Conservation (phyloP, 2,329 filamentous ascomycete genomes). For the Sporothrix protearum region DNA sequence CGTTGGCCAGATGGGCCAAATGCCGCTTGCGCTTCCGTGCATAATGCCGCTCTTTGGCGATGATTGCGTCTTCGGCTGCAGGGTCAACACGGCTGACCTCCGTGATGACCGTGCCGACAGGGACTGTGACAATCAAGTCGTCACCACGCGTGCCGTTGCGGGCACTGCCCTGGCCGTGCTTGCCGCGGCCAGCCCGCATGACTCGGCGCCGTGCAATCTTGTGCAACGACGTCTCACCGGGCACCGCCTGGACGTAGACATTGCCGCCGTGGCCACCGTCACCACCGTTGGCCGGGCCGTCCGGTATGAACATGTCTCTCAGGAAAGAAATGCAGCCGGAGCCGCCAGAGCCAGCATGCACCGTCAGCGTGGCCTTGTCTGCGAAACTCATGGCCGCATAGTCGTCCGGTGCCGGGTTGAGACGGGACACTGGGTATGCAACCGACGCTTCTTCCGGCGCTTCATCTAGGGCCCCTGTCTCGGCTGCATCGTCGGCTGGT, state of each 20-base stretch:
- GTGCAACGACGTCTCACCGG: conserved; percentile 87
- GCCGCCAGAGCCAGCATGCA: conserved; percentile 78
- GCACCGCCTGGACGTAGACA: conserved; percentile 89
- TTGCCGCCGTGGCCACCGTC: conserved; percentile 90
- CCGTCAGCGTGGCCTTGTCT: conserved; percentile 74
- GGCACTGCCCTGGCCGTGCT: conserved; percentile 70
- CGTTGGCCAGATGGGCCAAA: not conserved
- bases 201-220: conserved; percentile 78
- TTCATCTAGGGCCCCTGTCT: not conserved
- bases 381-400: conserved; percentile 80
- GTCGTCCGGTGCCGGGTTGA: conserved; percentile 80
- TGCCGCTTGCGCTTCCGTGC: conserved; percentile 20
- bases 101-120: conserved; percentile 84
- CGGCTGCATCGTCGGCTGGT: not conserved
- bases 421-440: conserved; percentile 47
- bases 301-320: conserved; percentile 81
- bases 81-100: conserved; percentile 80
- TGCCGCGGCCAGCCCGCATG: conserved; percentile 70
- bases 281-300: conserved; percentile 90
- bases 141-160: conserved; percentile 75
- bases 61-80: conserved; percentile 58
- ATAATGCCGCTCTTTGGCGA: conserved; percentile 28
- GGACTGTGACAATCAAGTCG: conserved; percentile 84
- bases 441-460: conserved; percentile 21
- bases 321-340: conserved; percentile 93